phyloP scores from a whole-genome alignment of 345 rosid genomes.

The Citrus hindsii region DNA sequence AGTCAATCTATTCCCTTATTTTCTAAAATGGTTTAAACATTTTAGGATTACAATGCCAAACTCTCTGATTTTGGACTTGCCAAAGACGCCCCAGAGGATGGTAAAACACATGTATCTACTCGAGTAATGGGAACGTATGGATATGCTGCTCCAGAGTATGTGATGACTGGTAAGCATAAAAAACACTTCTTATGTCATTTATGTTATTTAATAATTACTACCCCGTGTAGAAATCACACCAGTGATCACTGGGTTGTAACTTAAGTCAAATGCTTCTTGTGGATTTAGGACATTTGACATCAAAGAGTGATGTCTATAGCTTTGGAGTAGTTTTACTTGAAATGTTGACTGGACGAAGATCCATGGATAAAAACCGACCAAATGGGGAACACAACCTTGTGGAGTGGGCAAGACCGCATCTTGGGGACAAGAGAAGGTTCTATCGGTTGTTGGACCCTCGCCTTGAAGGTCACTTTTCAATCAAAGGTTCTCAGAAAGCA shows the following conservation, averaged over 20 bases:
- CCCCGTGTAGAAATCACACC: background rate
- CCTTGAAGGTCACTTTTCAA: constrained; percentile 88
- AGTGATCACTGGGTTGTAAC: background rate
- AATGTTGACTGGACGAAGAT: constrained; percentile 78
- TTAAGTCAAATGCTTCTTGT: constrained; percentile 9
- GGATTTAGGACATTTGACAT: constrained; percentile 62
- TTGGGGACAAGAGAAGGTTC: constrained; percentile 73
- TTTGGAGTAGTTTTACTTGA: constrained; percentile 87
- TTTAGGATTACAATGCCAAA: constrained; percentile 81
- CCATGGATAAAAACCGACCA: constrained; percentile 90
- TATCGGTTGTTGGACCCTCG: constrained; percentile 80
- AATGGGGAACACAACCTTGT: constrained; percentile 94
- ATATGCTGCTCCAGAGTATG: constrained; percentile 88
- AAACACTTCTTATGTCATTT: background rate
- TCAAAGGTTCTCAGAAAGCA: constrained; percentile 87
- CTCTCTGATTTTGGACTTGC: constrained; percentile 89
- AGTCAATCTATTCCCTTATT: background rate
- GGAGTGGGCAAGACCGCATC: constrained; percentile 92
- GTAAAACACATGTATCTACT: constrained; percentile 80
- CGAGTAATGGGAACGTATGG: constrained; percentile 89
- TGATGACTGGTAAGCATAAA: constrained; percentile 67
- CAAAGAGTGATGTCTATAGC: constrained; percentile 85
- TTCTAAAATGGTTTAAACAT: constrained; percentile 11
- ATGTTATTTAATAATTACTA: background rate
- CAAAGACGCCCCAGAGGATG: constrained; percentile 83